These are phyloP conservation scores for Metarhizium humberi DNA, from an alignment of 2,329 filamentous ascomycete genomes.

Conservation along the genomic window DNA sequence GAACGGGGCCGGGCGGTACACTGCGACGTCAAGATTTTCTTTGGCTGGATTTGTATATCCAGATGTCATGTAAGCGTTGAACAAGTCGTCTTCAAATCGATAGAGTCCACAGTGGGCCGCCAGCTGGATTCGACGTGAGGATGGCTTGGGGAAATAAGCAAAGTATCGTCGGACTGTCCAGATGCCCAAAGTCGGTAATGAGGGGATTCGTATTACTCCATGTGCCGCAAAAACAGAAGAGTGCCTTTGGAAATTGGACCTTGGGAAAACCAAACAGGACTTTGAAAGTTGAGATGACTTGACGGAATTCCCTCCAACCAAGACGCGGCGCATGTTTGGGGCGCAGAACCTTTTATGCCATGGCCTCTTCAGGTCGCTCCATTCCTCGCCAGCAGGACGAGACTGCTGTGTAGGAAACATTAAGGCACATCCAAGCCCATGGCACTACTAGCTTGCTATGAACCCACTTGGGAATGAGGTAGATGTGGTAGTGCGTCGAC, in stretches of 20 bases:
- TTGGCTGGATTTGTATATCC: not conserved
- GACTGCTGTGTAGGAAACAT: not conserved
- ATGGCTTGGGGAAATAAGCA: not conserved
- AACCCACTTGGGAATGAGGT: conserved; percentile 5
- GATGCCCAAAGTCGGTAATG: not conserved
- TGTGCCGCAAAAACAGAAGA: not conserved
- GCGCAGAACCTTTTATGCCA: conserved; percentile 8
- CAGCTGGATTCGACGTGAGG: not conserved
- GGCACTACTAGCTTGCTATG: not conserved
- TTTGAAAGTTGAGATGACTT: not conserved
- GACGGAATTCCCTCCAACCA: not conserved
- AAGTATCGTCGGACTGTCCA: not conserved
- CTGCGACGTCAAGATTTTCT: not conserved
- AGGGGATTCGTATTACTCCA: not conserved
- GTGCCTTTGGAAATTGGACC: not conserved
- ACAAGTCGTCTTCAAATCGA: not conserved
- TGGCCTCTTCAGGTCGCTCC: not conserved
- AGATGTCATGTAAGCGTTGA: not conserved
- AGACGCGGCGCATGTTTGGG: not conserved
- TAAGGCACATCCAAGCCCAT: not conserved
- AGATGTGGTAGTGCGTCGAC: conserved; percentile 3
- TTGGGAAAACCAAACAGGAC: not conserved
- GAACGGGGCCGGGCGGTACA: not conserved
- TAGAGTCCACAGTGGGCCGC: not conserved
- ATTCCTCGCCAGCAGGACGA: not conserved